Evolutionary conservation across 129 eudicot genomes (phyloP).

Genomic region (Dittrichia graveolens): DNA sequence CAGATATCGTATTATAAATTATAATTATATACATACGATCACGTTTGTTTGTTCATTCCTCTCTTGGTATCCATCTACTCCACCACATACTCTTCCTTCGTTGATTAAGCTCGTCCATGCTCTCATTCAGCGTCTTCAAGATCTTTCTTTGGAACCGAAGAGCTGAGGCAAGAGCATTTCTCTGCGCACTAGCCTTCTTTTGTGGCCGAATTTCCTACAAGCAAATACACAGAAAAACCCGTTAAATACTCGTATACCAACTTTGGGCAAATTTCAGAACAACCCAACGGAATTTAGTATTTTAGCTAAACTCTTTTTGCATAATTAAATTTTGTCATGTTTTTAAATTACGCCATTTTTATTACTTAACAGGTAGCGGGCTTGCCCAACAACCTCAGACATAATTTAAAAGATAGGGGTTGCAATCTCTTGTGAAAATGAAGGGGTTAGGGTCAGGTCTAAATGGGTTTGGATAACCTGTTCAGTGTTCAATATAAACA

Average conservation of each 20-base stretch:
- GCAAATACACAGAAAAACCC: not conserved
- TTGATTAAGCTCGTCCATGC: constrained; percentile 68
- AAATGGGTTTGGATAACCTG: too few species aligned
- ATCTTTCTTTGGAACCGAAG: constrained; percentile 78
- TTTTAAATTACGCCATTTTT: too few species aligned
- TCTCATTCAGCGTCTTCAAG: constrained; percentile 74
- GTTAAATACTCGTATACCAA: not conserved
- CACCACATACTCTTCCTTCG: constrained; percentile 89
- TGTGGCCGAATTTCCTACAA: constrained; percentile 74
- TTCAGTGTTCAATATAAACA: too few species aligned
- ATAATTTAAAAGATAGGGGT: too few species aligned
- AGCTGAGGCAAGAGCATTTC: constrained; percentile 87
- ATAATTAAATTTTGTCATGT: too few species aligned
- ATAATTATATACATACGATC: constrained; percentile 25
- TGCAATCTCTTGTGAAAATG: too few species aligned
- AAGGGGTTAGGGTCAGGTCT: too few species aligned
- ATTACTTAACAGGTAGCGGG: too few species aligned
- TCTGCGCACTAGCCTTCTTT: constrained; percentile 64
- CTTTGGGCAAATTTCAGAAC: too few species aligned
- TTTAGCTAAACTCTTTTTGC: too few species aligned
- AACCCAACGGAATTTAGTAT: too few species aligned
- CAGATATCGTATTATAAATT: constrained; percentile 35
- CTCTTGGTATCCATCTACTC: constrained; percentile 99
- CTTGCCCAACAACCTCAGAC: too few species aligned
- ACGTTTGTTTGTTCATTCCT: constrained; percentile 50